These are phyloP conservation scores for Sordariomycetes sp. DNA, from an alignment of 2,329 filamentous ascomycete genomes.

Conservation along the genomic window DNA sequence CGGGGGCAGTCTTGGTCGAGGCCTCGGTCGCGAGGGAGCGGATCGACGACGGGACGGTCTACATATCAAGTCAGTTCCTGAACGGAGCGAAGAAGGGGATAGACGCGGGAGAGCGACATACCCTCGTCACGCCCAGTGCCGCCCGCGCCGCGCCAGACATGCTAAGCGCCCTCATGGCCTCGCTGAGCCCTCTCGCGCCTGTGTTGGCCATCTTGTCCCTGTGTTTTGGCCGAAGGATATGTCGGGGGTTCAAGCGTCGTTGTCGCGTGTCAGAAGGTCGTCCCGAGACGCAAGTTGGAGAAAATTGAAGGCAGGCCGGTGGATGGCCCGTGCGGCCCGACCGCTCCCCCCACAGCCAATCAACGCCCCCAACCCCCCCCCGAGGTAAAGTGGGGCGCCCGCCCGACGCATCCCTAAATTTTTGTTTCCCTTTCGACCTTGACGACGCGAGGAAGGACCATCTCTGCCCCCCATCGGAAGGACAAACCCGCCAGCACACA, in stretches of 20 bases:
- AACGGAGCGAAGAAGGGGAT: neutral
- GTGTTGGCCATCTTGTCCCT: constrained; percentile 28
- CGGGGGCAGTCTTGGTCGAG: constrained; percentile 19
- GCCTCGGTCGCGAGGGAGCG: constrained; percentile 44
- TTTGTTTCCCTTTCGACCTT: neutral
- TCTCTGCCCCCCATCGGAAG: constrained; percentile 4
- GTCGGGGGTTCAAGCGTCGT: neutral
- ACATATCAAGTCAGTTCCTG: neutral
- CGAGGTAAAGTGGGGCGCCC: neutral
- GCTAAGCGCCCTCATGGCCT: constrained; percentile 37
- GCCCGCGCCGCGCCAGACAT: constrained; percentile 17
- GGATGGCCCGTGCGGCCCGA: neutral
- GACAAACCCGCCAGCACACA: no score
- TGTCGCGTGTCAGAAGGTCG: neutral
- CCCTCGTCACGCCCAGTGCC: neutral
- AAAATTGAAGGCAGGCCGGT: neutral
- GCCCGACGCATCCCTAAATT: neutral
- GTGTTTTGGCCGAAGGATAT: neutral
- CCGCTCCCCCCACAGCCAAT: neutral
- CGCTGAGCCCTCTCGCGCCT: constrained; percentile 33
- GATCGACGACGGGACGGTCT: constrained; percentile 19
- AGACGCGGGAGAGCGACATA: neutral
- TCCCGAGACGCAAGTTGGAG: neutral
- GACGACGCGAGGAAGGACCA: neutral
- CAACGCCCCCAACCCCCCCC: neutral